These are phyloP conservation scores for Dactylellina haptotyla DNA, from an alignment of 2,329 filamentous ascomycete species.

Conservation along the genomic window DNA sequence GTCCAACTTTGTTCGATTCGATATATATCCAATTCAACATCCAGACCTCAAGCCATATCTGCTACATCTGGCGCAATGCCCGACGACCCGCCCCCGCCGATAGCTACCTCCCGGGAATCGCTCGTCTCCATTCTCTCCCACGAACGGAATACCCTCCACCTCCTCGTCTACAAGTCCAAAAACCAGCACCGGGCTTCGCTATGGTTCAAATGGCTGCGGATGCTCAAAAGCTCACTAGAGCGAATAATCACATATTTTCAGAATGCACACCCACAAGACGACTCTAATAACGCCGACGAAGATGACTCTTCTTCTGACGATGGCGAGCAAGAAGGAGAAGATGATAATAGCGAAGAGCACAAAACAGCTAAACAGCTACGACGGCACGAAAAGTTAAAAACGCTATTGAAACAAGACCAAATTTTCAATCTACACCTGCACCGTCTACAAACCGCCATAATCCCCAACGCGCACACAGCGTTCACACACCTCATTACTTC, in stretches of 20 bases:
- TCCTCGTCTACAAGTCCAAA: constrained; percentile 83
- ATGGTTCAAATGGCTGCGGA: constrained; percentile 82
- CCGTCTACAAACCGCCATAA: constrained; percentile 57
- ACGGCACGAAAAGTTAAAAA: not conserved
- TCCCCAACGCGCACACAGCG: constrained; percentile 64
- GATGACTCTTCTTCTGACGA: constrained; percentile 59
- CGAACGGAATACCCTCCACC: constrained; percentile 69
- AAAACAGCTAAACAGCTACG: not conserved
- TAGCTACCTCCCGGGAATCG: constrained; percentile 5
- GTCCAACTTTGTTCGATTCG: no score
- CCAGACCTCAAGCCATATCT: no score
- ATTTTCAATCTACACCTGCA: not conserved
- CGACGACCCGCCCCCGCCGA: not conserved
- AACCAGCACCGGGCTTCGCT: constrained; percentile 85
- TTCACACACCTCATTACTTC: constrained; percentile 78
- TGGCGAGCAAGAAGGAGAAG: not conserved
- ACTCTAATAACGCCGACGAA: not conserved
- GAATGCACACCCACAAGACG: constrained; percentile 56
- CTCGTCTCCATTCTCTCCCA: constrained; percentile 9
- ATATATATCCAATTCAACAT: no score
- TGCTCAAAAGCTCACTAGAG: constrained; percentile 74
- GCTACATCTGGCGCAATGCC: no score
- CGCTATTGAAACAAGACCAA: not conserved
- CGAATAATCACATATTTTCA: constrained; percentile 66
- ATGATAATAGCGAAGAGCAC: not conserved